phyloP scores from a whole-genome alignment of 768 basidiomycete species.

The Suillus paluster region DNA sequence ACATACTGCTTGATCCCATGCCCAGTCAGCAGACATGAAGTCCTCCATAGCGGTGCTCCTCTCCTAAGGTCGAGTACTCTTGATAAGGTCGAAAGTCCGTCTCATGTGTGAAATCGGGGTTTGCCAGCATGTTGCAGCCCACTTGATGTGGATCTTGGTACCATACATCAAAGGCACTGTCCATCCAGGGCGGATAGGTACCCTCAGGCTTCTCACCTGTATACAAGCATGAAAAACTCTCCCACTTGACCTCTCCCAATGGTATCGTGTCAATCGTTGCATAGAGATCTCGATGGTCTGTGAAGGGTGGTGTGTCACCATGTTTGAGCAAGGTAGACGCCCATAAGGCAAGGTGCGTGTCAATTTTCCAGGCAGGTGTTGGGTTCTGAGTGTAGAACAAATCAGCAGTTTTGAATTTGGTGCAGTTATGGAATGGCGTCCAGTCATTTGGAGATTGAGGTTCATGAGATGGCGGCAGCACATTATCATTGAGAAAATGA shows the following conservation, averaged over 20 bases:
- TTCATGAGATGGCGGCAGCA: slow-evolving; percentile 7
- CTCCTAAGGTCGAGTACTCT: slow-evolving; percentile 15
- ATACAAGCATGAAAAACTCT: slow-evolving; percentile 25
- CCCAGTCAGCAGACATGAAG: too few species aligned
- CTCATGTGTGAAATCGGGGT: slow-evolving; percentile 24
- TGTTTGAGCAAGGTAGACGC: slow-evolving; percentile 16
- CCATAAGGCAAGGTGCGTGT: slow-evolving; percentile 24
- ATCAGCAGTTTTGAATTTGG: slow-evolving; percentile 23
- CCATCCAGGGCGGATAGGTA: slow-evolving; percentile 30
- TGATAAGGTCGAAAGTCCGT: slow-evolving; percentile 24
- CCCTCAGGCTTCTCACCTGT: slow-evolving; percentile 17
- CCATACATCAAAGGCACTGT: slow-evolving; percentile 29
- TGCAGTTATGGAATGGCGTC: slow-evolving; percentile 15
- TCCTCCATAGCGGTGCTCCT: slow-evolving; percentile 16
- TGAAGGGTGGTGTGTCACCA: slow-evolving; percentile 26
- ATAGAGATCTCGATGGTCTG: slow-evolving; percentile 23
- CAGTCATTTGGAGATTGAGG: slow-evolving; percentile 12
- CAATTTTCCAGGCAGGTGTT: slow-evolving; percentile 23
- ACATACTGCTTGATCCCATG: slow-evolving; percentile 37
- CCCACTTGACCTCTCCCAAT: slow-evolving; percentile 35
- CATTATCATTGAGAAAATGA: neutral
- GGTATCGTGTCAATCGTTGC: slow-evolving; percentile 28
- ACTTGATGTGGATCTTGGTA: slow-evolving; percentile 25
- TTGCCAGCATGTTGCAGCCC: slow-evolving; percentile 23
- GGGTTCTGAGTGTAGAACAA: slow-evolving; percentile 23